A percentile compares a stretch with the other conserved stretches of the same genome.
These are phyloP conservation scores for Podospora pseudopauciseta DNA, from an alignment of 495 filamentous ascomycete genomes.

Conservation along the genomic window DNA sequence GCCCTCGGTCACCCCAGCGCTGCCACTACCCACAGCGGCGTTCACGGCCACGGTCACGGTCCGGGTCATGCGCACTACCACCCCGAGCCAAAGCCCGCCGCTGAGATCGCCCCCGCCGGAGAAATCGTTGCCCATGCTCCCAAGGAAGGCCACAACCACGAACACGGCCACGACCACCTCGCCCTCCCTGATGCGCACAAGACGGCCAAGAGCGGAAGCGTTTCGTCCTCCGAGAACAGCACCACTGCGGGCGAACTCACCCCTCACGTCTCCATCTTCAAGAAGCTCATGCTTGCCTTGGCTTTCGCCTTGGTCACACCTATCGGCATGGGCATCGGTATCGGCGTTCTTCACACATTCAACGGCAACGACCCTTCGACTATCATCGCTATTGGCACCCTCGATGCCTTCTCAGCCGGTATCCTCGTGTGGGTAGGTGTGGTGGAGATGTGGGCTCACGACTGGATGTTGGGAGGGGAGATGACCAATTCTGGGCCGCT, in stretches of 20 bases:
- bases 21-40: background rate
- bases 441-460: constrained; percentile 55
- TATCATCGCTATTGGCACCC: constrained; percentile 54
- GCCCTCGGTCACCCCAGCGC: constrained; percentile 38
- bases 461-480: constrained; percentile 10
- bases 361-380: constrained; percentile 55
- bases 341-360: constrained; percentile 50
- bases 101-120: background rate
- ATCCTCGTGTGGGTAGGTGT: constrained; percentile 58
- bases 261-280: constrained; percentile 26
- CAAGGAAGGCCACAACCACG: background rate
- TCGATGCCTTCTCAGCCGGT: constrained; percentile 55
- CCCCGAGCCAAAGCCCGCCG: constrained; percentile 9
- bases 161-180: constrained; percentile 1
- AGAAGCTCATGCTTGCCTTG: constrained; percentile 46
- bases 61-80: constrained; percentile 20
- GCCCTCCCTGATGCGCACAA: background rate
- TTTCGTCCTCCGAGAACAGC: background rate
- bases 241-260: background rate
- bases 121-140: background rate
- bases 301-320: constrained; percentile 57
- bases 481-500: constrained; percentile 20
- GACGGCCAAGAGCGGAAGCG: background rate
- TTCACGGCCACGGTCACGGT: constrained; percentile 9
- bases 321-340: constrained; percentile 57